Percentiles rank a stretch among this genome's conserved stretches.
phyloP scores from a whole-genome alignment of 345 rosid genomes.

The Salix koriyanagi region DNA sequence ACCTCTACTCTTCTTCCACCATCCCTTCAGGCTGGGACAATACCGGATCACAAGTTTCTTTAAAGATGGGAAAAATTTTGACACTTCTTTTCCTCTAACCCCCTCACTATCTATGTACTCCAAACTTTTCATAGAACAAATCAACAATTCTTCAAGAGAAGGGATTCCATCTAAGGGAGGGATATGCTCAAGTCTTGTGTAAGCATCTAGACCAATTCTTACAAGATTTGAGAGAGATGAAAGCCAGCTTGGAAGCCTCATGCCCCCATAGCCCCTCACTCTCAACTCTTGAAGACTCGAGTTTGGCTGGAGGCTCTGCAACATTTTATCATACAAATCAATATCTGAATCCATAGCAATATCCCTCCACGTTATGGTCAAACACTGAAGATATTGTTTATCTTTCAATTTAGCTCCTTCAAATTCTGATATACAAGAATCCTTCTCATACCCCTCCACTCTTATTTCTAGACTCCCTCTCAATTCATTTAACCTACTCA shows the following conservation, averaged over 20 bases:
- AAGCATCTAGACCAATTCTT: neutral
- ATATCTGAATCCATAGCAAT: neutral
- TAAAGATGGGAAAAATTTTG: constrained; percentile 7
- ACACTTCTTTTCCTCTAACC: neutral
- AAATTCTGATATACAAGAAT: neutral
- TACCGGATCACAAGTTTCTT: rapidly evolving
- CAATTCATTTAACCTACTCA: neutral
- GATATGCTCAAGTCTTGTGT: neutral
- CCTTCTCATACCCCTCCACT: neutral
- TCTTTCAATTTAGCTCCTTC: neutral
- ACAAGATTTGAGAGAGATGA: constrained; percentile 1
- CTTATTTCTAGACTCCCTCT: neutral
- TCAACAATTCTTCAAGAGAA: neutral
- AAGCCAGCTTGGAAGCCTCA: constrained; percentile 15
- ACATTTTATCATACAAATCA: neutral
- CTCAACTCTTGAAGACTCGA: neutral
- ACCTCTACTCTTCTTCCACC: neutral
- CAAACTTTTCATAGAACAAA: neutral
- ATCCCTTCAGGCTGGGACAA: constrained; percentile 5
- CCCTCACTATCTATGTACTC: neutral
- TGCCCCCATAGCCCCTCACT: neutral
- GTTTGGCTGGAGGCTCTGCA: neutral
- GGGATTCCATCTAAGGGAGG: constrained; percentile 5
- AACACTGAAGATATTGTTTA: neutral
- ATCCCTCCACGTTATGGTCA: neutral